phyloP scores from a whole-genome alignment of 768 basidiomycete genomes.

The Boletus subcaerulescens region DNA sequence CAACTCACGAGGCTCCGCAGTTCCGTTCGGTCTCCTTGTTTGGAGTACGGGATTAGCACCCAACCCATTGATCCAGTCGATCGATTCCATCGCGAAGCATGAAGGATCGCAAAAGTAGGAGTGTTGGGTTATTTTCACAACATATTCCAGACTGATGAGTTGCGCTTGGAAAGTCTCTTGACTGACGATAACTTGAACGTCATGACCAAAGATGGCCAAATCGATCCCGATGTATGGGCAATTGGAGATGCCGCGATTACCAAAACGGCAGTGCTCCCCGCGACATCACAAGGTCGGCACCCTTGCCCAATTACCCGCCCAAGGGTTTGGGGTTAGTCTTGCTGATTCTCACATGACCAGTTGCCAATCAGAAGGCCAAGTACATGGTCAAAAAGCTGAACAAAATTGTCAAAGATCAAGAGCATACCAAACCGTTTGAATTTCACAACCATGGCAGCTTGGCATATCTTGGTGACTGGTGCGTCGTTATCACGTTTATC shows the following conservation, averaged over 20 bases:
- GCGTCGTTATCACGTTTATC: constrained; percentile 19
- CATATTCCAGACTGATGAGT: constrained; percentile 23
- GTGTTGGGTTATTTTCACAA: constrained; percentile 24
- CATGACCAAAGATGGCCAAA: constrained; percentile 48
- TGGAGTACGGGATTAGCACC: constrained; percentile 87
- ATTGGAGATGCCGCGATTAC: constrained; percentile 77
- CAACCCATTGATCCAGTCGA: constrained; percentile 70
- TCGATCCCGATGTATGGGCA: constrained; percentile 70
- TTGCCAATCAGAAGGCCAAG: constrained; percentile 74
- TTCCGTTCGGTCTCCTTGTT: constrained; percentile 78
- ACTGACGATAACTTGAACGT: constrained; percentile 63
- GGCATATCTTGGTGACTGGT: constrained; percentile 80
- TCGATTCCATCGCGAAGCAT: constrained; percentile 60
- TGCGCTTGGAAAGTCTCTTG: constrained; percentile 32
- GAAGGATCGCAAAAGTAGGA: constrained; percentile 51
- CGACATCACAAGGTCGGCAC: constrained; percentile 74
- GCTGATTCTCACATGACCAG: constrained; percentile 34
- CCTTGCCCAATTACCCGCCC: constrained; percentile 12
- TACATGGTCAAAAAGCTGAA: constrained; percentile 69
- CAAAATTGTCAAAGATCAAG: constrained; percentile 50
- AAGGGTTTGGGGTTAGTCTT: constrained; percentile 19
- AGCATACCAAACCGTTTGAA: constrained; percentile 51
- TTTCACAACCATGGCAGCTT: constrained; percentile 74
- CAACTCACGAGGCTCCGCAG: constrained; percentile 35
- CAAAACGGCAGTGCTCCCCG: constrained; percentile 59